A percentile compares a stretch with the other conserved stretches of the same genome.
Conservation (phyloP, 768 basidiomycete species). For the Ramaria sp. region DNA sequence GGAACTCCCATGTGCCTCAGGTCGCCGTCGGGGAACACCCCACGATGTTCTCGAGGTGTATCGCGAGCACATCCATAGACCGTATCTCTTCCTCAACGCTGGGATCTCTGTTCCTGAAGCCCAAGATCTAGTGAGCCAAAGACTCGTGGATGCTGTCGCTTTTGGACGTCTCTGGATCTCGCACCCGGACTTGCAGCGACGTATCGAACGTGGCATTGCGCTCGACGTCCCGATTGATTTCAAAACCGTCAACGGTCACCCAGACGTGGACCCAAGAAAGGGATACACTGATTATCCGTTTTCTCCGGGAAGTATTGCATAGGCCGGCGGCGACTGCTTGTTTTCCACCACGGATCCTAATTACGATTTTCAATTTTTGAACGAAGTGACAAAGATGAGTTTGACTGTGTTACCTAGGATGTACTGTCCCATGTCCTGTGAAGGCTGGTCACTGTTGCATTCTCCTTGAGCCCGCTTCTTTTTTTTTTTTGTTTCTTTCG, state of each 20-base stretch:
- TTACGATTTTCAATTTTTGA: background rate
- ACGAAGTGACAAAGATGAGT: background rate
- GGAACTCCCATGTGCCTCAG: constrained; percentile 13
- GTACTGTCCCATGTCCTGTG: background rate
- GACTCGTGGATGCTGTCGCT: constrained; percentile 26
- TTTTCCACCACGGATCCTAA: background rate
- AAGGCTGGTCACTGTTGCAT: background rate
- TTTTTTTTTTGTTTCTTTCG: background rate
- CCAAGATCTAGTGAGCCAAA: constrained; percentile 23
- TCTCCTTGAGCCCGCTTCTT: background rate
- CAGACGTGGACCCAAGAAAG: constrained; percentile 2
- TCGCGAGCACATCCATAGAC: constrained; percentile 24
- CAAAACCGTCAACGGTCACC: constrained; percentile 1
- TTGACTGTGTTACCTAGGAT: background rate
- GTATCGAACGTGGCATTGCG: constrained; percentile 22
- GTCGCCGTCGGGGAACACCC: constrained; percentile 23
- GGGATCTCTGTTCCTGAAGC: constrained; percentile 28
- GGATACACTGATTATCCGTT: constrained; percentile 9
- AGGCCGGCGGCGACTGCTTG: background rate
- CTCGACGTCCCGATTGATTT: constrained; percentile 13
- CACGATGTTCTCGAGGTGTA: constrained; percentile 32
- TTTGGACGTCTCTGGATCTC: constrained; percentile 29
- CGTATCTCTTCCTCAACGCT: constrained; percentile 26
- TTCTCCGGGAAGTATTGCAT: background rate
- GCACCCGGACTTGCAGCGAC: constrained; percentile 32